These are phyloP conservation scores for Boletus rubescentipes DNA, from an alignment of 768 basidiomycete genomes.

Conservation along the genomic window DNA sequence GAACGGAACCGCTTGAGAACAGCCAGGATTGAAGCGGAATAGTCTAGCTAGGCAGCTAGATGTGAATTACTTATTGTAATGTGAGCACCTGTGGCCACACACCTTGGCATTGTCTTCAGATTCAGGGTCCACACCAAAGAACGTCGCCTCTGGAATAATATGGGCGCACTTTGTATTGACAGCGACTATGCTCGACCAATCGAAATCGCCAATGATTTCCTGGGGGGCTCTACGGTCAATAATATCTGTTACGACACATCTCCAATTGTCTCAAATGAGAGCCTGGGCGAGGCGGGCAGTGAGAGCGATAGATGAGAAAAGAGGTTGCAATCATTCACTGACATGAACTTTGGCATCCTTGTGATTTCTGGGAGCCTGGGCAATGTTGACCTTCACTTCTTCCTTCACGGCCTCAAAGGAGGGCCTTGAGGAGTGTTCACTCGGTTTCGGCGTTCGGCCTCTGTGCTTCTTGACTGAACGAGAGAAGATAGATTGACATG, in stretches of 20 bases:
- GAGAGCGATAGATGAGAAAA: neutral
- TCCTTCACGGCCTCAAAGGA: slow-evolving; percentile 14
- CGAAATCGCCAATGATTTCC: neutral
- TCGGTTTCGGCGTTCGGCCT: slow-evolving; percentile 21
- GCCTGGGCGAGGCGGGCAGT: slow-evolving; percentile 25
- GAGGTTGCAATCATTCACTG: neutral
- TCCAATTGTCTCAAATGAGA: slow-evolving; percentile 35
- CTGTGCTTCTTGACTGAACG: slow-evolving; percentile 14
- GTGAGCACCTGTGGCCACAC: neutral
- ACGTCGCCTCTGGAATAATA: slow-evolving; percentile 6
- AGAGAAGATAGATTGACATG: neutral
- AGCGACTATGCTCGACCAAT: neutral
- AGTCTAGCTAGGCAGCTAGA: slow-evolving; percentile 3
- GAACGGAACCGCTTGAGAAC: slow-evolving; percentile 5
- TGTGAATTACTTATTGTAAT: neutral
- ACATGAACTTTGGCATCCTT: slow-evolving; percentile 3
- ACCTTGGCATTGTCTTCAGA: neutral
- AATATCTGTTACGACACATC: slow-evolving; percentile 32
- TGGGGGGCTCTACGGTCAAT: slow-evolving; percentile 15
- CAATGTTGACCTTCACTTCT: neutral
- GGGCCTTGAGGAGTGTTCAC: slow-evolving; percentile 11
- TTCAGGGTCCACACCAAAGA: neutral
- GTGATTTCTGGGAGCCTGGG: neutral
- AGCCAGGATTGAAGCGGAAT: neutral
- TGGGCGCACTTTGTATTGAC: neutral